Percentiles rank a stretch among this genome's conserved stretches.
These are phyloP conservation scores for barley (Hordeum vulgare) DNA, from an alignment of 176 grass and related monocot species.

Conservation along the genomic window DNA sequence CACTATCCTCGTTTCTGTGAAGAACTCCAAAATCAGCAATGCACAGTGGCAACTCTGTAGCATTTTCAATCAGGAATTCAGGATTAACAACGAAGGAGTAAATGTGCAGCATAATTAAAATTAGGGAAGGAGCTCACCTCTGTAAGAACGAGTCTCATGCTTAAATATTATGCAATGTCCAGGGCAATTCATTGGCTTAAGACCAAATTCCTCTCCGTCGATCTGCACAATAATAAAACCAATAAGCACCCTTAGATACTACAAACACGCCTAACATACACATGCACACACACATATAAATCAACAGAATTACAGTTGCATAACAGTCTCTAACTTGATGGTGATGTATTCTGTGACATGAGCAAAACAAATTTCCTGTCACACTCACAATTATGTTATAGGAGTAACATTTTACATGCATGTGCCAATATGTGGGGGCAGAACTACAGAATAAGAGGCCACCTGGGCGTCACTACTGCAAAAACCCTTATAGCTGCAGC, in stretches of 20 bases:
- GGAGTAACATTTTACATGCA: too few species aligned
- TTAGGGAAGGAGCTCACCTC: conserved; percentile 51
- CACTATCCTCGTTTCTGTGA: conserved; percentile 91
- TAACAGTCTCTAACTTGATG: not conserved
- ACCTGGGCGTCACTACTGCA: not conserved
- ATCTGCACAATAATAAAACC: conserved; percentile 40
- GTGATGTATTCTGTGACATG: not conserved
- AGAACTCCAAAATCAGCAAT: conserved; percentile 97
- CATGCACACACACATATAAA: not conserved
- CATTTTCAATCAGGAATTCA: not conserved
- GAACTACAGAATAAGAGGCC: not conserved
- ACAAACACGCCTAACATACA: not conserved
- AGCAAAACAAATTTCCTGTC: not conserved
- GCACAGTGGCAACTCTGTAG: conserved; percentile 89
- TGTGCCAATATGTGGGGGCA: not conserved
- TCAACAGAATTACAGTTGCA: not conserved
- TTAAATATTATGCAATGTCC: conserved; percentile 99
- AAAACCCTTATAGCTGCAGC: too few species aligned
- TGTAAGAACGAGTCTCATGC: conserved; percentile 83
- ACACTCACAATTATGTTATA: not conserved
- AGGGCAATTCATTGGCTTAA: conserved; percentile 99
- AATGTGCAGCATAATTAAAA: conserved; percentile 12
- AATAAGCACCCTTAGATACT: not conserved
- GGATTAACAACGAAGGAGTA: not conserved
- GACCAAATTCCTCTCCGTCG: conserved; percentile 94